A percentile compares a stretch with the other conserved stretches of the same genome.
phyloP scores from a whole-genome alignment of 108 stramenopile genomes.

The Cyclotella baltica region DNA sequence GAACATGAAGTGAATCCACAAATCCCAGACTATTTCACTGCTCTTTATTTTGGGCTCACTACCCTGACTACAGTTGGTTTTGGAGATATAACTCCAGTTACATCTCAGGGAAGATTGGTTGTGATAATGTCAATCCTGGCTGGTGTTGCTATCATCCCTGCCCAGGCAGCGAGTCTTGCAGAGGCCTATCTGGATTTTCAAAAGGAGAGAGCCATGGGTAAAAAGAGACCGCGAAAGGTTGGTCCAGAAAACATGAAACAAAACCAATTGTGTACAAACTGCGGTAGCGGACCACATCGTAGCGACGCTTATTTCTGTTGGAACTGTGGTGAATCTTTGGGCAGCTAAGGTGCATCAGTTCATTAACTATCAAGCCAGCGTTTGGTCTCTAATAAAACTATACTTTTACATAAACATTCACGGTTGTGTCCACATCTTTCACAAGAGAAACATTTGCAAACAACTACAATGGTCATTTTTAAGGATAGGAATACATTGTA shows the following conservation, averaged over 20 bases:
- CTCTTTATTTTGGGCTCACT: slow-evolving; percentile 85
- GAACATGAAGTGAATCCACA: slow-evolving; percentile 79
- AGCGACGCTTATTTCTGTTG: slow-evolving; percentile 61
- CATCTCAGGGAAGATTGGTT: slow-evolving; percentile 68
- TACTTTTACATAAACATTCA: too few species aligned
- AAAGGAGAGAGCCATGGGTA: slow-evolving; percentile 36
- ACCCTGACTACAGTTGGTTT: slow-evolving; percentile 83
- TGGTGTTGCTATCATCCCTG: slow-evolving; percentile 83
- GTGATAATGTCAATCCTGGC: slow-evolving; percentile 74
- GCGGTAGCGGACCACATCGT: slow-evolving; percentile 65
- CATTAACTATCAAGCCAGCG: neutral
- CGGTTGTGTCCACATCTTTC: too few species aligned
- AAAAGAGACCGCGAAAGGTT: slow-evolving; percentile 22
- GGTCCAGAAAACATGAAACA: slow-evolving; percentile 4
- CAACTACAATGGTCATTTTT: too few species aligned
- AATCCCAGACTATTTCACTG: slow-evolving; percentile 81
- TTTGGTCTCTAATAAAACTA: too few species aligned
- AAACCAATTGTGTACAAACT: slow-evolving; percentile 44
- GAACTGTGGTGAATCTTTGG: slow-evolving; percentile 55
- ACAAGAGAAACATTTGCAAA: too few species aligned
- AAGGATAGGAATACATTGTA: too few species aligned
- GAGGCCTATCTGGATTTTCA: slow-evolving; percentile 49
- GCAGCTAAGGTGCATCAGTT: neutral
- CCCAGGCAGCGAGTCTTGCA: slow-evolving; percentile 64
- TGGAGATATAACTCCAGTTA: slow-evolving; percentile 85